Percentiles rank a stretch among this genome's conserved stretches.
phyloP scores from a whole-genome alignment of 2,329 filamentous ascomycete species.

The Chalara sp. region DNA sequence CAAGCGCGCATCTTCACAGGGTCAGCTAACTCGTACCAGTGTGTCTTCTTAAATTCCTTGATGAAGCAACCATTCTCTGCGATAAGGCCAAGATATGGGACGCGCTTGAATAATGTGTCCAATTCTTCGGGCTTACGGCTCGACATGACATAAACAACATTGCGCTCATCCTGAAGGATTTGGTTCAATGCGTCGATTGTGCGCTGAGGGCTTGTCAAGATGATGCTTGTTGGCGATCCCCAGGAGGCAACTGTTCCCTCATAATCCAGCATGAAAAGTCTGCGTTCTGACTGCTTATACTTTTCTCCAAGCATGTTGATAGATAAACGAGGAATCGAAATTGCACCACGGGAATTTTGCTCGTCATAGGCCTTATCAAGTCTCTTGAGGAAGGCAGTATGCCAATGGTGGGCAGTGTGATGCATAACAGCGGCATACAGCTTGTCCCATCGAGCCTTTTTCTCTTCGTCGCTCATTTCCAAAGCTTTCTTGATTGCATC shows the following conservation, averaged over 20 bases:
- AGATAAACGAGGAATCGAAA: constrained; percentile 79
- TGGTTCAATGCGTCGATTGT: constrained; percentile 80
- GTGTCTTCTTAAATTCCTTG: constrained; percentile 58
- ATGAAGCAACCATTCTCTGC: constrained; percentile 94
- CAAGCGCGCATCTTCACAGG: constrained; percentile 62
- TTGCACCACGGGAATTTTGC: constrained; percentile 77
- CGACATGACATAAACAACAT: constrained; percentile 92
- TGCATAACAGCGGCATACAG: constrained; percentile 68
- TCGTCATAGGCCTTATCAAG: constrained; percentile 75
- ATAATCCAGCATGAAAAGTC: constrained; percentile 87
- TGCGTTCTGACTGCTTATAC: constrained; percentile 59
- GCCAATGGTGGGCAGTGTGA: constrained; percentile 83
- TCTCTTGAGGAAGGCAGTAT: constrained; percentile 63
- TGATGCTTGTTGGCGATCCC: constrained; percentile 77
- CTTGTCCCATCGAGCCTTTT: constrained; percentile 64
- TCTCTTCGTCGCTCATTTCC: constrained; percentile 72
- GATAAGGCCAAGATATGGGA: constrained; percentile 80
- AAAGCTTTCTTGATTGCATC: constrained; percentile 79
- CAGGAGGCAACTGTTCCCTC: constrained; percentile 88
- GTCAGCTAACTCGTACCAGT: constrained; percentile 77
- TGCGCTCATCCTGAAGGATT: constrained; percentile 69
- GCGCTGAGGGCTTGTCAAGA: constrained; percentile 78
- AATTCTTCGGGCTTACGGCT: constrained; percentile 81
- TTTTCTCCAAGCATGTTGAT: constrained; percentile 54
- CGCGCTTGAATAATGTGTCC: constrained; percentile 75